Percentiles rank a stretch among this genome's conserved stretches.
Evolutionary conservation across 2,329 filamentous ascomycete genomes (phyloP).

Genomic region (Paraphaeosphaeria minitans): DNA sequence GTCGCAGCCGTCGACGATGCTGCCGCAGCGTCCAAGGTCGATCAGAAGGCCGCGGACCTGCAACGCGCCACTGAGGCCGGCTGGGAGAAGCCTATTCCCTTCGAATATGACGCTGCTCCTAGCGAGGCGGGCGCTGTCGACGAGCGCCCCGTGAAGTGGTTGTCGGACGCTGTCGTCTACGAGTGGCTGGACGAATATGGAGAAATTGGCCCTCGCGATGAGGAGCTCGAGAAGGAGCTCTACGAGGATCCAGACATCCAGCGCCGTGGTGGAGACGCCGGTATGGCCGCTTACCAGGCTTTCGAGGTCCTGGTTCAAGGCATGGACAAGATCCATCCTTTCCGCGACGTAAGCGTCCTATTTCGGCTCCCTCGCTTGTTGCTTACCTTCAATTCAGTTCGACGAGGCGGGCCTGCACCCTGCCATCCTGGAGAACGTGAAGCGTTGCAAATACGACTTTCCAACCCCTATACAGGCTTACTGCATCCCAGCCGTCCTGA

Average conservation of each 20-base stretch:
- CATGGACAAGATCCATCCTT: constrained; percentile 53
- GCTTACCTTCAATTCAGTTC: constrained; percentile 58
- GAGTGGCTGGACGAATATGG: constrained; percentile 86
- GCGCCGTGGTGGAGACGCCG: constrained; percentile 60
- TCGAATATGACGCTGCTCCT: constrained; percentile 30
- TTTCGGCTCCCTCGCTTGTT: not conserved
- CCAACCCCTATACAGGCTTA: constrained; percentile 91
- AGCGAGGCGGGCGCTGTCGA: constrained; percentile 17
- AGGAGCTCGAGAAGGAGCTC: constrained; percentile 74
- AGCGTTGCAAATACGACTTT: constrained; percentile 69
- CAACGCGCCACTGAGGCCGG: constrained; percentile 42
- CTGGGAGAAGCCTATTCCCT: constrained; percentile 49
- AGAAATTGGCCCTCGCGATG: constrained; percentile 76
- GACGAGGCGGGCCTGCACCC: constrained; percentile 83
- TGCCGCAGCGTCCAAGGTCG: constrained; percentile 19
- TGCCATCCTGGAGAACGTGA: constrained; percentile 76
- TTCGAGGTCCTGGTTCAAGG: constrained; percentile 60
- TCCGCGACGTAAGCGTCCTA: constrained; percentile 54
- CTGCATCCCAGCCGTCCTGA: constrained; percentile 77
- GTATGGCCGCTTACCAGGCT: constrained; percentile 62
- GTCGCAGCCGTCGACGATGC: constrained; percentile 20
- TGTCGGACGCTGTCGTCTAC: constrained; percentile 69
- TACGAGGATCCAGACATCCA: constrained; percentile 64
- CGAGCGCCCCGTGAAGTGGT: constrained; percentile 49
- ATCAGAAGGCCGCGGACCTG: constrained; percentile 31